Percentiles rank a stretch among this genome's conserved stretches.
phyloP scores from a whole-genome alignment of 2,329 filamentous ascomycete genomes.

The Tolypocladium amazonense region DNA sequence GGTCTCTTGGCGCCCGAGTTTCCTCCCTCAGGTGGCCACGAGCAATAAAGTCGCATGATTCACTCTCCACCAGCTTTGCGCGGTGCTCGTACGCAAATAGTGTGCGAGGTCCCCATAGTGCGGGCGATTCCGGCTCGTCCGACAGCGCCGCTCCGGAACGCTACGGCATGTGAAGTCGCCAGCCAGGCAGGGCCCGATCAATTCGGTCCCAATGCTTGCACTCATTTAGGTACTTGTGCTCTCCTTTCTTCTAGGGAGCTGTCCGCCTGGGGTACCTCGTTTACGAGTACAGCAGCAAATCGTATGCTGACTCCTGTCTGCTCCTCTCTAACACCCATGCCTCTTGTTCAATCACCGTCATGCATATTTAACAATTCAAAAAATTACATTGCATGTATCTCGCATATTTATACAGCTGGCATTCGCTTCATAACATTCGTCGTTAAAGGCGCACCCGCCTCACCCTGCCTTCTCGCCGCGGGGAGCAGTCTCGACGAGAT shows the following conservation, averaged over 20 bases:
- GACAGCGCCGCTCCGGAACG: not conserved
- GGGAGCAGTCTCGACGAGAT: conserved; percentile 13
- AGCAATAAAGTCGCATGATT: not conserved
- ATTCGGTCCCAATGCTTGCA: no score
- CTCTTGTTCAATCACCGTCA: not conserved
- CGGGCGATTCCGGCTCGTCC: not conserved
- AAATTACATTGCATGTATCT: not conserved
- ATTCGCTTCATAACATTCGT: not conserved
- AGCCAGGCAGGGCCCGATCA: not conserved
- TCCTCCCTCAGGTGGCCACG: not conserved
- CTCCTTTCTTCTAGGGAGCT: no score
- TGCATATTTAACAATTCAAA: not conserved
- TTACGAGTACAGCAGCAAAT: no score
- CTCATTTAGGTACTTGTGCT: no score
- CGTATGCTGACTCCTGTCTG: no score
- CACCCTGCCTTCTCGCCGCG: conserved; percentile 1
- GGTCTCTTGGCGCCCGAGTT: not conserved
- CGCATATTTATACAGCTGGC: not conserved
- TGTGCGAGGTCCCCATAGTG: not conserved
- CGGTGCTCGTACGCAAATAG: not conserved
- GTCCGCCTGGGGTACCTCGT: no score
- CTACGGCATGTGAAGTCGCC: not conserved
- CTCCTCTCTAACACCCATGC: not conserved
- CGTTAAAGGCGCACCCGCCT: conserved; percentile 2
- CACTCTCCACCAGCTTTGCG: not conserved